Evolutionary conservation across 129 eudicot genomes (phyloP), one percentile per base, ranked within the genome.

Genomic region (Centaurea solstitialis): DNA sequence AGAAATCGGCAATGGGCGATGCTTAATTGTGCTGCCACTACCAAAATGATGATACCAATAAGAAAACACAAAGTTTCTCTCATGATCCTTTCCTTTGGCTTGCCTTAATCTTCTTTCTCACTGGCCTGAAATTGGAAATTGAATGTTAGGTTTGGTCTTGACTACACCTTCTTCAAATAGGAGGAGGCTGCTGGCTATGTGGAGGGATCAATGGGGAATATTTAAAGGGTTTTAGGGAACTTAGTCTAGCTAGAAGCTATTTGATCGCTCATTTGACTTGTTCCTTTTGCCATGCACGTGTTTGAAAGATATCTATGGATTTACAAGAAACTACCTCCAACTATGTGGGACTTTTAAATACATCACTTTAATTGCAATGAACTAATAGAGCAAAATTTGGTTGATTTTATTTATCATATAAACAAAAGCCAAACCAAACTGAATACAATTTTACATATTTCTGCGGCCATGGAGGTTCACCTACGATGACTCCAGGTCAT

Each of bases 1-100:
- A 75, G 50, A 45, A 10, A 33, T 0, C 70, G 70, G 70, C 70
- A 75, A 30, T 17, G 53, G 53, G 70, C 35, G 38, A 33, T 75
- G 68, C 45, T 75, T 26, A 75, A 59, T 53, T 57, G 53, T 75
- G 68, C 79, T 75, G 30, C 79, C 79, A 75, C 22, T 35, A 33
- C 11, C 50, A 75, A 59, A 9, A 75, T 17, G 50, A 59, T 59
- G 53, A 75, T 3, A 59, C 79, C 70, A 18, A 59, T 59, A 33
- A 59, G 50, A 75, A 75, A n/a, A 59, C 21, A 75, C 3, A 59
- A 20, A 5, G 43, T 33, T 20, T 59, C 79, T 61, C 50, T 75
- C 45, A 75, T 75, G 7, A 20, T 33, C 35, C 47, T 15, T 15
- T 23, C 21, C 4, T 41, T 74, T 26, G 47, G 9, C n/a, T n/a